Percentiles rank a stretch among this genome's conserved stretches.
Evolutionary conservation across 2,329 filamentous ascomycete species (phyloP).

Genomic region (Aspergillus versicolor): DNA sequence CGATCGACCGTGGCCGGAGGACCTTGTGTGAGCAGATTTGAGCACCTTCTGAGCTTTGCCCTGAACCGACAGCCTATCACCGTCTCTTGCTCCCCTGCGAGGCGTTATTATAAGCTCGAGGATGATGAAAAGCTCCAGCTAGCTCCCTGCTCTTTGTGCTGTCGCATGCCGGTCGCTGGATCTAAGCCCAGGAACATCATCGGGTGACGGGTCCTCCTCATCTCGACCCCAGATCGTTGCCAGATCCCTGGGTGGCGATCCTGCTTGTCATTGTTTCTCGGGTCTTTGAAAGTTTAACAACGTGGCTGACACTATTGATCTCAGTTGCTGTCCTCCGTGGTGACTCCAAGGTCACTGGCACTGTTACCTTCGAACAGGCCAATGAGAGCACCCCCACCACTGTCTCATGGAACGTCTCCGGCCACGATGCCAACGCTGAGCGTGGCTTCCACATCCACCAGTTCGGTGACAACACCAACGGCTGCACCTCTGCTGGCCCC

Average conservation of each 20-base stretch:
- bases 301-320: conserved; percentile 10
- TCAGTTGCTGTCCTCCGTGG: conserved; percentile 94
- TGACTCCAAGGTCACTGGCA: conserved; percentile 93
- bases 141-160: not conserved
- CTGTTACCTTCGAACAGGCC: conserved; percentile 91
- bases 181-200: conserved; percentile 6
- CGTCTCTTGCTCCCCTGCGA: conserved; percentile 11
- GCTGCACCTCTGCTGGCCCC: conserved; percentile 95
- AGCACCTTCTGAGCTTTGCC: conserved; percentile 38
- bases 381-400: conserved; percentile 78
- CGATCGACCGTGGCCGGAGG: conserved; percentile 31
- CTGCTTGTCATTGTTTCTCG: not conserved
- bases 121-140: conserved; percentile 5
- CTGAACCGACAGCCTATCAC: conserved; percentile 29
- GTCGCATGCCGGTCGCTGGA: conserved; percentile 3
- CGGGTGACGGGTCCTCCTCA: not conserved
- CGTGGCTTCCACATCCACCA: conserved; percentile 98
- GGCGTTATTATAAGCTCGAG: conserved; percentile 9
- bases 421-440: conserved; percentile 91
- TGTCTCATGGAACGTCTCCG: conserved; percentile 87
- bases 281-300: conserved; percentile 1
- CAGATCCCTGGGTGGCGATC: not conserved
- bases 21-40: conserved; percentile 44
- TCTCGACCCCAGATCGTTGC: not conserved
- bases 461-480: conserved; percentile 99